A percentile compares a stretch with the other conserved stretches of the same genome.
Evolutionary conservation across 2,329 filamentous ascomycete genomes (phyloP).

Genomic region (Diaporthe caulivora): DNA sequence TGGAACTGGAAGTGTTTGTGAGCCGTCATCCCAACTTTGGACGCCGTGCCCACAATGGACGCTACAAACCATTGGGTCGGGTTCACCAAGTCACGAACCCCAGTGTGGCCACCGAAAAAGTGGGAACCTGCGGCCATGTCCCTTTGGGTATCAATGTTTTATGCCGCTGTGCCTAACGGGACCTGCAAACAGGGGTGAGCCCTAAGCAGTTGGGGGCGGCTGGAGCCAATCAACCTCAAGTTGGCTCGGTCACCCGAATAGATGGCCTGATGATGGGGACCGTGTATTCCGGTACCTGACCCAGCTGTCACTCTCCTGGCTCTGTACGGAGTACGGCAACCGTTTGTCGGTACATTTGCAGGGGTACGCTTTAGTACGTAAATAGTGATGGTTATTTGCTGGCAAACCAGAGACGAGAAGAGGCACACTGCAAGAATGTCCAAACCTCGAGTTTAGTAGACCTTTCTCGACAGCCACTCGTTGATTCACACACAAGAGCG

Average conservation of each 20-base stretch:
- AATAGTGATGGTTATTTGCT: not conserved
- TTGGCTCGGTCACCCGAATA: slow-evolving; percentile 27
- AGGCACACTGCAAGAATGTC: not conserved
- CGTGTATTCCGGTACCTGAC: slow-evolving; percentile 16
- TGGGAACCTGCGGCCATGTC: slow-evolving; percentile 21
- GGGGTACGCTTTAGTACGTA: not conserved
- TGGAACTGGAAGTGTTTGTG: slow-evolving; percentile 27
- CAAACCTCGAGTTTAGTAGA: not conserved
- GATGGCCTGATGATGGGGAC: slow-evolving; percentile 30
- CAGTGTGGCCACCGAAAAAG: slow-evolving; percentile 28
- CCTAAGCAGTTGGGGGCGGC: slow-evolving; percentile 15
- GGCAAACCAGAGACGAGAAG: not conserved
- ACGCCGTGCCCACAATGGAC: slow-evolving; percentile 16
- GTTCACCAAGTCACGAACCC: slow-evolving; percentile 22
- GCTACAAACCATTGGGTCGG: slow-evolving; percentile 23
- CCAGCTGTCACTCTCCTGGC: not conserved
- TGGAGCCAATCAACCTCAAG: slow-evolving; percentile 28
- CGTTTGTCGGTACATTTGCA: slow-evolving; percentile 1
- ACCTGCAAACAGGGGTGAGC: slow-evolving; percentile 33
- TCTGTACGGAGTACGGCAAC: slow-evolving; percentile 9
- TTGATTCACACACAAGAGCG: too few relatives aligned
- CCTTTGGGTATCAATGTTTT: slow-evolving; percentile 34
- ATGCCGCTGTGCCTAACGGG: slow-evolving; percentile 33
- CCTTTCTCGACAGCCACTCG: not conserved
- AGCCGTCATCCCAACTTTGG: slow-evolving; percentile 29